These are phyloP conservation scores for Xylariomycetidae sp. DNA, from an alignment of 2,329 filamentous ascomycete genomes.

Conservation along the genomic window DNA sequence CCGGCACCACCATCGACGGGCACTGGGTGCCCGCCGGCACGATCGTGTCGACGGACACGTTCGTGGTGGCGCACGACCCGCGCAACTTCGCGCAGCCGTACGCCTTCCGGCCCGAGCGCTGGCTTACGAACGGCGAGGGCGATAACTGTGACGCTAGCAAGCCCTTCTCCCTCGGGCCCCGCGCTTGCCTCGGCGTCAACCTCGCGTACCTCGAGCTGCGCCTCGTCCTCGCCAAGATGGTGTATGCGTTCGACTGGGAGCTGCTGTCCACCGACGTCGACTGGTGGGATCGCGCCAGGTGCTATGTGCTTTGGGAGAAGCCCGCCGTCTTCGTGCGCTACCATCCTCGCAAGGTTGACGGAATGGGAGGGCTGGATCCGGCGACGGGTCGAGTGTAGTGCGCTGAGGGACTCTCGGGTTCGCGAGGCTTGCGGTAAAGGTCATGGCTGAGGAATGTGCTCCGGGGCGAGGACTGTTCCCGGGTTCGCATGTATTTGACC, in stretches of 20 bases:
- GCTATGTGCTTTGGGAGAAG: slow-evolving; percentile 28
- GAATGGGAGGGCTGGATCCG: no score
- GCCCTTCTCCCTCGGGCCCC: slow-evolving; percentile 16
- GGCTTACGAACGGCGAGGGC: slow-evolving; percentile 11
- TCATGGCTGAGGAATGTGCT: no score
- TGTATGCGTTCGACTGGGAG: slow-evolving; percentile 31
- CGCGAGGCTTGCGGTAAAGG: no score
- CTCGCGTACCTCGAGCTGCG: slow-evolving; percentile 33
- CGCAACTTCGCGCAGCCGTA: slow-evolving; percentile 14
- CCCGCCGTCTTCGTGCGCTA: slow-evolving; percentile 11
- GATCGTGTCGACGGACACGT: slow-evolving; percentile 7
- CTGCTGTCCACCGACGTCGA: slow-evolving; percentile 24
- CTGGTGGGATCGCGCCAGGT: slow-evolving; percentile 29
- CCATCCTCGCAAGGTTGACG: no score
- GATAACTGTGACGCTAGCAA: slow-evolving; percentile 16
- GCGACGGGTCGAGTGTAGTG: no score
- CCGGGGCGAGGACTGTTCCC: no score
- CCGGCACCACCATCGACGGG: slow-evolving; percentile 11
- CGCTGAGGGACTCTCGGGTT: no score
- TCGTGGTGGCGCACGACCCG: slow-evolving; percentile 6
- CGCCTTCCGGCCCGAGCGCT: slow-evolving; percentile 19
- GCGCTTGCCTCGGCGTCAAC: slow-evolving; percentile 21
- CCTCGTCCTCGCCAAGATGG: slow-evolving; percentile 30
- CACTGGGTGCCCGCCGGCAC: slow-evolving; percentile 13
- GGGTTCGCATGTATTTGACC: no score